Base-by-base conservation (phyloP, 2,329 filamentous ascomycete genomes). In the Aureobasidium mangrovei region DNA sequence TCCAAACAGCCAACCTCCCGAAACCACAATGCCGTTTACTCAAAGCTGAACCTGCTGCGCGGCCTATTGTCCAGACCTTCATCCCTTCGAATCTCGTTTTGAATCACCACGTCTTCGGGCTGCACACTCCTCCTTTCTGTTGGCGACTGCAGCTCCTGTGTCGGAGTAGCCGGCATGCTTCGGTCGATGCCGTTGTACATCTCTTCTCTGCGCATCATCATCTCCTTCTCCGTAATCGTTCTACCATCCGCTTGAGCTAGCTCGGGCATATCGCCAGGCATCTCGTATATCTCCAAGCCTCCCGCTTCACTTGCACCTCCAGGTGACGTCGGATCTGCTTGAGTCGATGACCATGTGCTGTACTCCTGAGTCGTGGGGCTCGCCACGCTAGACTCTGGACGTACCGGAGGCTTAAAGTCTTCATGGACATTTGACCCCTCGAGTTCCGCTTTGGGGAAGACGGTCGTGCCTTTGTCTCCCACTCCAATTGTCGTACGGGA, bases 251-350 rank as follows among this genome's bases (percentile, higher is more conserved):
- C 74, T 63, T 77, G 73, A 57, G 74, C 76, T 53, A 75, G 73
- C 40, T 73, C 72, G 12, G 76, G 77, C 64, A 82, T 76, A 7
- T 79, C 78, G 2, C 80, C 79, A 0, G 76, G 75, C 63, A 76
- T 80, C 42, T 75, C 79, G 53, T 68, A 74, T 7, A 77, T 63
- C 56, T 70, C 66, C n/a, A 64, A 64, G 27, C 65, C 65, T 8
- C 68, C 70, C 24, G 63, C 67, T 52, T 72, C 70, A 7, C 57
- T 56, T 27, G 56, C 48, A 8, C 24, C 26, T 4, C 40, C 41
- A 4, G 46, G 48, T 36, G 57, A 35, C 9, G 42, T 10, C 1
- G 41, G 41, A 48, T 45, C 51, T 40, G 41, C 41, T 51, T 33
- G 55, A 39, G 36, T 53, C 36, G 40, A 53, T 35, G 35, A 53